Evolutionary conservation across 73 alveolate species (phyloP), one percentile per base, ranked within the genome.

Genomic region (Symbiodinium pilosum): DNA sequence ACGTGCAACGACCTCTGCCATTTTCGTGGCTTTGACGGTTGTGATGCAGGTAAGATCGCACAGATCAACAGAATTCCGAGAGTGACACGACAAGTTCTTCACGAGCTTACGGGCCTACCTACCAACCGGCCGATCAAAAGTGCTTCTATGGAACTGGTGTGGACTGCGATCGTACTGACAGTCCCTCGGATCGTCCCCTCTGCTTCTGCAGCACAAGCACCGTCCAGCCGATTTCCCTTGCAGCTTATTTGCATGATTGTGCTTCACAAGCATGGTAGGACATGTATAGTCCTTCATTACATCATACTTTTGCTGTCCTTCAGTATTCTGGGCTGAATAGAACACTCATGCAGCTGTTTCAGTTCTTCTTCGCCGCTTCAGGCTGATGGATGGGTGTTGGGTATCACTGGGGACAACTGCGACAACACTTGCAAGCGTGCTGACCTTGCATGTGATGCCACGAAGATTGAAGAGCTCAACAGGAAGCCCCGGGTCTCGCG

Each of bases 1-100:
- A 54, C 71, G n/a, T 54, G 71, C 71, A 54, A 54, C 71, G 71
- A 54, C 71, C 71, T 54, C 26, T 54, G 71, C 71, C 71, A 54
- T 24, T 54, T 4, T 54, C 18, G 26, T 30, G 71, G 71, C 71
- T 54, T 21, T 30, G 71, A 30, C 71, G 71, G 71, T 30, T 54
- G 71, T 54, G 71, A 30, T 24, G 71, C 71, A 7, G 71, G 26
- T 54, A 30, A 54, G 71, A 54, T 54, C 71, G 71, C 71, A 4
- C n/a, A 54, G 71, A 24, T 54, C 71, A 30, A 54, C 71, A 54
- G n/a, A 12, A 5, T 30, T 12, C n/a, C 71, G 26, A 54, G 26
- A 54, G 71, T 54, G 18, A 30, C 18, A 30, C n/a, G 26, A 21
- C 71, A 54, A 30, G 26, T 54, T 54, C 34, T 54, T 24, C 18